Base-by-base conservation (phyloP, 2,329 filamentous ascomycete genomes). In the Fusarium ramigenum region DNA sequence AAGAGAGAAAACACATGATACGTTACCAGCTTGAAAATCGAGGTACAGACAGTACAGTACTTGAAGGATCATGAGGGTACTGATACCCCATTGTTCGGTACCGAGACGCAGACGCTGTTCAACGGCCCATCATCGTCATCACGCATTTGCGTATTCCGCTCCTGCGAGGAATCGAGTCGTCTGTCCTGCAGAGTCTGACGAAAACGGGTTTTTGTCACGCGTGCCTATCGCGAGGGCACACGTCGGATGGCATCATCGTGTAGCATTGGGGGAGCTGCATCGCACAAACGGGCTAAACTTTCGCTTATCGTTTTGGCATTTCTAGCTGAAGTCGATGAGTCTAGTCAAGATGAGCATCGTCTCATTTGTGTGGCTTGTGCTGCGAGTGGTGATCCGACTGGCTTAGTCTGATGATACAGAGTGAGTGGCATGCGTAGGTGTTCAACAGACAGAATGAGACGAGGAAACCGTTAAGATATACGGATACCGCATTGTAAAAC, bases 11-110 rank as follows among this genome's bases (percentile, higher is more conserved):
- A 54, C 59, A 36, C 43, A 50, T 53, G 66, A 64, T 60, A 59
- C 37, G 66, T 69, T 32, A 50, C 43, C 28, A 16, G 21, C 64
- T 40, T 34, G 49, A 39, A 40, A 40, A 36, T 32, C 36, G 49
- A 69, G 64, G 44, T 69, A 30, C 19, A 30, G 25, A 47, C 19
- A 47, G 19, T 47, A 73, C 36, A 37, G 44, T 47, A 73, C 70
- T 39, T 53, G 30, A 28, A 50, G 43, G 66, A 63, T 63, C 70
- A 49, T 54, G 56, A 61, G 32, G 61, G 73, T 77, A 74, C 63
- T 53, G 37, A 66, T 74, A 75, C 73, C 74, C 74, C 72, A 70
- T 64, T 65, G 60, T 66, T 59, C 50, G 73, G 75, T 75, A 75
- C 64, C 68, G 58, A 75, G 65, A 53, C 63, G 68, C 66, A 74